phyloP scores from a whole-genome alignment of 805 yeast species.

The Sugiyamaella qingdaonensis region DNA sequence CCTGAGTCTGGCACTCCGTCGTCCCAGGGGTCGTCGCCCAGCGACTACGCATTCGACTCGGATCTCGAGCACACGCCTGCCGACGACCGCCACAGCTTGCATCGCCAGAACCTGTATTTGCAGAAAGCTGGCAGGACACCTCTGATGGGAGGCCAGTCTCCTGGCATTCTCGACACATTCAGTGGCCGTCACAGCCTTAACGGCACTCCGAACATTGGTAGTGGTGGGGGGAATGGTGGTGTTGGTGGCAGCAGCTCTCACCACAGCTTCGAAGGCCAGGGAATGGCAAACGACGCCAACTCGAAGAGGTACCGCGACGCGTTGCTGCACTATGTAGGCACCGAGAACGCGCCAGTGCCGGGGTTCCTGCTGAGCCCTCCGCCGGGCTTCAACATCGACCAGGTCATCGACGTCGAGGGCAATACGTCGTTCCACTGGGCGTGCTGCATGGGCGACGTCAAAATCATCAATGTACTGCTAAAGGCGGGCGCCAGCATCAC shows the following conservation, averaged over 20 bases:
- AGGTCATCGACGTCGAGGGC: slow-evolving; percentile 88
- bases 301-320: slow-evolving; percentile 84
- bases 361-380: slow-evolving; percentile 61
- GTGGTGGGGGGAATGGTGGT: not conserved
- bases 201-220: not conserved
- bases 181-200: not conserved
- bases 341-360: slow-evolving; percentile 45
- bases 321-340: slow-evolving; percentile 83
- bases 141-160: not conserved
- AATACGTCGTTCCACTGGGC: slow-evolving; percentile 98
- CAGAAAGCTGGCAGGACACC: not conserved
- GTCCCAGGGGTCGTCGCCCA: slow-evolving; percentile 41
- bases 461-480: slow-evolving; percentile 69
- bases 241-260: not conserved
- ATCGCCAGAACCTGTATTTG: not conserved
- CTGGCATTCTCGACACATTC: not conserved
- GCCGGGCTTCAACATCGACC: slow-evolving; percentile 62
- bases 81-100: not conserved
- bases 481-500: slow-evolving; percentile 69
- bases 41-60: slow-evolving; percentile 52
- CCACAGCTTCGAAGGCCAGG: not conserved
- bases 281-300: slow-evolving; percentile 62
- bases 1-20: slow-evolving; percentile 28
- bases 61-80: slow-evolving; percentile 37
- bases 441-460: slow-evolving; percentile 85